These are phyloP conservation scores for Colletotrichum zoysiae DNA, from an alignment of 2,329 filamentous ascomycete genomes.

Conservation along the genomic window DNA sequence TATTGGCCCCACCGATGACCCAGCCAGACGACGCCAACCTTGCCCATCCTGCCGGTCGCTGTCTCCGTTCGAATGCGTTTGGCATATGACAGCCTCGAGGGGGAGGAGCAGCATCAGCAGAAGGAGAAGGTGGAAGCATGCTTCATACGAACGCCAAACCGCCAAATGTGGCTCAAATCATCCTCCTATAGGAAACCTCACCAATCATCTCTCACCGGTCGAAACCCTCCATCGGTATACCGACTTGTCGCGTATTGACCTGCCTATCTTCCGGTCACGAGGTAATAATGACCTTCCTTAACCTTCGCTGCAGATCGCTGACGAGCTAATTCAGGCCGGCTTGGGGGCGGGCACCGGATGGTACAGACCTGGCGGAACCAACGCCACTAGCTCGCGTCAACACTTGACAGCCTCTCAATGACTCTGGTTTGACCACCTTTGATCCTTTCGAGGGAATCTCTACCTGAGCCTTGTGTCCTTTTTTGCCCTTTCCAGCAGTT, in stretches of 20 bases:
- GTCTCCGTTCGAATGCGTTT: background rate
- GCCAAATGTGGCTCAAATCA: constrained; percentile 10
- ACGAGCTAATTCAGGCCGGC: constrained; percentile 23
- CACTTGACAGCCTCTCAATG: background rate
- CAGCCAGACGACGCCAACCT: background rate
- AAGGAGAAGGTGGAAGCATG: background rate
- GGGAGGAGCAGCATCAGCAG: background rate
- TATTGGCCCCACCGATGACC: constrained; percentile 11
- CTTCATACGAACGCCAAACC: constrained; percentile 1
- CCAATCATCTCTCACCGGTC: constrained; percentile 31
- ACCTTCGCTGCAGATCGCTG: constrained; percentile 8
- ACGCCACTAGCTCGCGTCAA: constrained; percentile 3
- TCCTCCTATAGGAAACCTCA: background rate
- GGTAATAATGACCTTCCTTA: background rate
- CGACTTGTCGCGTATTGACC: background rate
- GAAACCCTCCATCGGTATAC: constrained; percentile 15
- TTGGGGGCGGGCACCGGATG: background rate
- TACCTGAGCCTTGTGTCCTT: constrained; percentile 9
- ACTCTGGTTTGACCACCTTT: constrained; percentile 3
- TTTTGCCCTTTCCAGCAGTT: background rate
- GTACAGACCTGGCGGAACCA: constrained; percentile 24
- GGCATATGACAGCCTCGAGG: background rate
- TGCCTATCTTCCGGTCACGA: constrained; percentile 8
- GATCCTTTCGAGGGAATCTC: background rate
- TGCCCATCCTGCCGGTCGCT: background rate